Conservation (phyloP, 768 basidiomycete species). For the Rhizopogon vesiculosus region DNA sequence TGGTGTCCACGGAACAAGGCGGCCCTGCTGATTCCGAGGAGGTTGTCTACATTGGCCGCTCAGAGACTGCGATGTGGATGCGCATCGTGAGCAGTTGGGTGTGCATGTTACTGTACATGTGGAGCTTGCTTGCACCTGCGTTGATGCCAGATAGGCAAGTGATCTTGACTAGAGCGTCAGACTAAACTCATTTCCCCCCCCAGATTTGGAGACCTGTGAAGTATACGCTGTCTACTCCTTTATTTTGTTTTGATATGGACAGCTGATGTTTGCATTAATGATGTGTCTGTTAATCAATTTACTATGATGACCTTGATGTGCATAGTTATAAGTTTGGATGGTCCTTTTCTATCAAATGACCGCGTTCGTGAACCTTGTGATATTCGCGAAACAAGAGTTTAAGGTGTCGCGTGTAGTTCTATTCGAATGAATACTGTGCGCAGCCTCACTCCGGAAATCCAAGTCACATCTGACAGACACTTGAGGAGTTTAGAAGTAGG, state of each 20-base stretch:
- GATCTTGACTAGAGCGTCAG: background rate
- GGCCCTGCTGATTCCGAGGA: conserved; percentile 49
- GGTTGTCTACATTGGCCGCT: conserved; percentile 90
- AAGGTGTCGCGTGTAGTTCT: background rate
- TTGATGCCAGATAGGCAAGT: conserved; percentile 86
- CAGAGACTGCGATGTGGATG: conserved; percentile 99
- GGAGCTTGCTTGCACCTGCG: conserved; percentile 86
- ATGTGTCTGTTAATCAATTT: background rate
- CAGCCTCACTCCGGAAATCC: background rate
- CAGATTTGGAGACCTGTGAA: conserved; percentile 23
- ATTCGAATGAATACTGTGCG: background rate
- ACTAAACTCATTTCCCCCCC: background rate
- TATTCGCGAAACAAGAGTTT: background rate
- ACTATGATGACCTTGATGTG: background rate
- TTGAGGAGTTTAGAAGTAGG: too few relatives aligned
- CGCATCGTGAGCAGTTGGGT: conserved; percentile 94
- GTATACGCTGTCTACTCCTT: background rate
- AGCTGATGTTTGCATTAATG: background rate
- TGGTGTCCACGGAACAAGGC: conserved; percentile 54
- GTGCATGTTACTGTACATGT: conserved; percentile 79
- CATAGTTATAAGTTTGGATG: background rate
- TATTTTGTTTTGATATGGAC: background rate
- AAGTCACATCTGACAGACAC: too few relatives aligned
- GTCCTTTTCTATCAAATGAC: background rate
- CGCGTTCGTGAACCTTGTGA: background rate